phyloP scores from a whole-genome alignment of 768 basidiomycete species.

The Pleurotus eryngii region DNA sequence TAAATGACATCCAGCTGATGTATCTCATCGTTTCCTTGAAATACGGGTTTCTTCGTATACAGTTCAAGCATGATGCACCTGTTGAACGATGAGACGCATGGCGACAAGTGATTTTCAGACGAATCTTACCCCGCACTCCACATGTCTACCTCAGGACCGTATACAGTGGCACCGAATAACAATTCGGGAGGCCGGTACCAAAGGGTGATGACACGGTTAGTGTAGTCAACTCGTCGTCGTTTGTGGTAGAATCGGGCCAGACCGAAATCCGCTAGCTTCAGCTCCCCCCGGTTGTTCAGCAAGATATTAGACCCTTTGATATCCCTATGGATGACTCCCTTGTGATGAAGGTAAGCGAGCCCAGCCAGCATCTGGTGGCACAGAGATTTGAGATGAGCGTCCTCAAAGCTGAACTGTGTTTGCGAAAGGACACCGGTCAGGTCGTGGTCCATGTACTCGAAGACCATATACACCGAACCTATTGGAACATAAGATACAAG shows the following conservation, averaged over 20 bases:
- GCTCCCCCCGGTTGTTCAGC: constrained; percentile 83
- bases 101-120: neutral
- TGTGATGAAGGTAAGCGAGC: constrained; percentile 91
- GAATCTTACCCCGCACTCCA: constrained; percentile 93
- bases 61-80: constrained; percentile 99
- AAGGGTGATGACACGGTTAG: constrained; percentile 97
- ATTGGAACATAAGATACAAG: constrained; percentile 9
- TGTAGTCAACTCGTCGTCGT: constrained; percentile 86
- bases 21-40: constrained; percentile 97
- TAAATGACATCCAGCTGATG: constrained; percentile 95
- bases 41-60: constrained; percentile 93
- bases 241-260: constrained; percentile 96
- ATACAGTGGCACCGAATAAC: constrained; percentile 91
- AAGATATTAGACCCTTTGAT: constrained; percentile 99
- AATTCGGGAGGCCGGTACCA: constrained; percentile 99
- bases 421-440: constrained; percentile 93
- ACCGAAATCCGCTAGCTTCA: constrained; percentile 97
- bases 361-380: constrained; percentile 95
- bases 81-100: neutral
- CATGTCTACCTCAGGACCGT: constrained; percentile 98
- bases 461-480: constrained; percentile 99
- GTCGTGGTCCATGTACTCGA: constrained; percentile 99
- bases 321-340: constrained; percentile 95
- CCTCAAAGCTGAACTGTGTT: constrained; percentile 78
- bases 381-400: constrained; percentile 92